Base-by-base conservation (phyloP, 1,284 basidiomycete genomes). In the Stereum hirsutum region DNA sequence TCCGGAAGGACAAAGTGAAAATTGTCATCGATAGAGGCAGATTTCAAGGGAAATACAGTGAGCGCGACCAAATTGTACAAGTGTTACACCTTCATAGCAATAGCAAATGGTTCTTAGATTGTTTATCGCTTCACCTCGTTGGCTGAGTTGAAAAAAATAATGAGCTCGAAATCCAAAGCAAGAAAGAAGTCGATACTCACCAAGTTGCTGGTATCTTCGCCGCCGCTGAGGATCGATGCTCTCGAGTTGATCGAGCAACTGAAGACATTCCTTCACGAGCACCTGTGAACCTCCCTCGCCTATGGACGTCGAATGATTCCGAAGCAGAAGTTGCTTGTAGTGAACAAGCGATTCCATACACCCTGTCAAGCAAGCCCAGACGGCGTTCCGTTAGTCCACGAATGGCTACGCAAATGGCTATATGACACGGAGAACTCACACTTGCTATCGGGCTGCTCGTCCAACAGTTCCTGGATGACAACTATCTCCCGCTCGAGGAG, bases 381-480 rank as follows among this genome's bases (percentile, higher is more conserved):
- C n/a, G n/a, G n/a, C n/a, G n/a, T n/a, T n/a, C n/a, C n/a, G n/a
- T n/a, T n/a, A n/a, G n/a, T n/a, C n/a, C n/a, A n/a, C n/a, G n/a
- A n/a, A n/a, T 41, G 31, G 24, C 28, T 11, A 17, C 4, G 32
- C 20, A 31, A 21, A 3, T 23, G 37, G 20, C n/a, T 15, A 10
- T 12, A 15, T 5, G 23, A 24, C 14, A n/a, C 17, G 39, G 14
- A 19, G 26, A 12, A 59, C 82, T 46, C 57, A 91, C 95, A 98
- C 72, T 92, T 96, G 51, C 89, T 91, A 50, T 95, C 90, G 1
- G 93, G 85, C 57, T 98, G 90, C 46, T 93, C 80, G 37, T 87
- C 81, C 30, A 93, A 66, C n/a, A 99, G 70, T 52, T 96, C 91
- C 51, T 85, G 69, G 41, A 98, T 94, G 5, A 77, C 72, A 1